A percentile compares a stretch with the other conserved stretches of the same genome.
These are phyloP conservation scores for Chaetomidium leptoderma DNA, from an alignment of 495 filamentous ascomycete species.

Conservation along the genomic window DNA sequence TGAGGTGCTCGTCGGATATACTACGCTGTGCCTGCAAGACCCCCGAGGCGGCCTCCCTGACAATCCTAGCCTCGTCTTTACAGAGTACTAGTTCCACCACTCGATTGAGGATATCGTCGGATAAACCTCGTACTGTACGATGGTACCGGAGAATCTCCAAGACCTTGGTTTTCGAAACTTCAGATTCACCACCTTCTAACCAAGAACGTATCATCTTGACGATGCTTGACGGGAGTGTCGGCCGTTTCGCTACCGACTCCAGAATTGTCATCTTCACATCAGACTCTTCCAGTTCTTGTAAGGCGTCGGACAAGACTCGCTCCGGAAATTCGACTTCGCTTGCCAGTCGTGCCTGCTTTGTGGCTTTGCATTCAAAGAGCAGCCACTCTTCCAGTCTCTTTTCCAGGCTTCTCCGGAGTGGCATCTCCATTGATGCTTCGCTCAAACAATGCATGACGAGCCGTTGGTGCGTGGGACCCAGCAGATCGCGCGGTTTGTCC, in stretches of 20 bases:
- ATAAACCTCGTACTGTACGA: background rate
- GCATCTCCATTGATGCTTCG: conserved; percentile 25
- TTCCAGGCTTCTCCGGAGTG: conserved; percentile 22
- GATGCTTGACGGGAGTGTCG: conserved; percentile 20
- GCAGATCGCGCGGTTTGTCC: conserved; percentile 35
- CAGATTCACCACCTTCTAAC: conserved; percentile 10
- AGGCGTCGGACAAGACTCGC: conserved; percentile 18
- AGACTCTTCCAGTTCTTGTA: conserved; percentile 21
- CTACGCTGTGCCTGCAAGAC: conserved; percentile 1
- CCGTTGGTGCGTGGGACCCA: conserved; percentile 39
- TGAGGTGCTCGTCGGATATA: conserved; percentile 7
- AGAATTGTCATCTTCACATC: conserved; percentile 11
- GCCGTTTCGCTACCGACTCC: conserved; percentile 18
- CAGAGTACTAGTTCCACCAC: no score
- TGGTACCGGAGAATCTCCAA: background rate
- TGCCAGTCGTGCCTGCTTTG: conserved; percentile 2
- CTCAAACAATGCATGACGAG: conserved; percentile 43
- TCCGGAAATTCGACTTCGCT: conserved; percentile 31
- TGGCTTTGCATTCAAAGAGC: conserved; percentile 27
- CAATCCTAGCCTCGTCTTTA: background rate
- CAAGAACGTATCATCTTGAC: conserved; percentile 19
- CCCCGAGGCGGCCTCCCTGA: conserved; percentile 13
- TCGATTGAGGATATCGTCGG: background rate
- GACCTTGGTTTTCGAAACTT: conserved; percentile 1
- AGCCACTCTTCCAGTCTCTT: conserved; percentile 26